Base-by-base conservation (phyloP, 768 basidiomycete species). In the Tricholoma sp. region DNA sequence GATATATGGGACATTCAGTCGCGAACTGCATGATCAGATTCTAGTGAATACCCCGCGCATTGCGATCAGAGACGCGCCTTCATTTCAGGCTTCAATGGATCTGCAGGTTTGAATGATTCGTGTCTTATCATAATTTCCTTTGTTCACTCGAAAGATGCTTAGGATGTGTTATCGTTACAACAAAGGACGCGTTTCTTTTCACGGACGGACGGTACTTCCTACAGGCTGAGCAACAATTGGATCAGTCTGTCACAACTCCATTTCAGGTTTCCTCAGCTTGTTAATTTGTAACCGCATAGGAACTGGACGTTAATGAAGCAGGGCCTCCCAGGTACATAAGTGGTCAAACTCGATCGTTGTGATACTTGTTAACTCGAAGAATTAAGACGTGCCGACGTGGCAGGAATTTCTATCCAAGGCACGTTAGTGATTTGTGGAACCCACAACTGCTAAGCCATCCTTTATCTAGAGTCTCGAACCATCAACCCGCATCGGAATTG, bases 121-220 rank as follows among this genome's bases (percentile, higher is more conserved):
- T 21, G 3, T 12, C 5, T 24, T 10, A 31, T 22, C 34, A 34
- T n/a, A 54, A 29, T 57, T 4, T 50, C 41, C 18, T 19, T n/a
- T 35, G 9, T 50, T 27, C 34, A 45, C 2, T 32, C 35, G 29
- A 1, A 4, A 41, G 10, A 31, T 18, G 4, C 29, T 19, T 61
- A 87, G 90, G 91, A 46, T 88, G 84, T 58, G 94, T 92, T 2
- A 68, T 95, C 43, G 76, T 96, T 21, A 90, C 91, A 0, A 66
- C 73, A 49, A 75, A 85, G 27, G 75, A 83, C 4, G 95, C 94
- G 0, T 84, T 78, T 59, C 77, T 97, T 50, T 98, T 96, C 74
- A 98, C 96, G 2, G 96, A 99, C 74, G 97, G 96, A 3, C 76
- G 96, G 46, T 99, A 99, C 67, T 97, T 90, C 66, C 74, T 98